Conservation (phyloP, 1,284 basidiomycete species). For the Ustilago bromivora region DNA sequence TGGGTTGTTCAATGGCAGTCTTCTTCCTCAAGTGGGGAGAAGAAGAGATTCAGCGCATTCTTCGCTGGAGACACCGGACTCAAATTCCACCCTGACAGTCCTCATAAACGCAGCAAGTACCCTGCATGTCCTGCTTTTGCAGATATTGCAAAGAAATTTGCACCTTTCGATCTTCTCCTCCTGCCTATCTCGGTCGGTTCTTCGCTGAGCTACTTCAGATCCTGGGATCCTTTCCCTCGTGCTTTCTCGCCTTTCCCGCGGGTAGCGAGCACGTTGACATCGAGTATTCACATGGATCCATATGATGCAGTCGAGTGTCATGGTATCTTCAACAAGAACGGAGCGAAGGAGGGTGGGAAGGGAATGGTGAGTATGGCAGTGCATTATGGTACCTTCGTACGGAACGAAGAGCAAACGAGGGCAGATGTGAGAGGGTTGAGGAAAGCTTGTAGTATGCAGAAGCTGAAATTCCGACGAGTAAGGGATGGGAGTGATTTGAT, state of each 20-base stretch:
- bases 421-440: slow-evolving; percentile 53
- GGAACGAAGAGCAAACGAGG: slow-evolving; percentile 53
- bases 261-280: slow-evolving; percentile 46
- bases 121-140: slow-evolving; percentile 63
- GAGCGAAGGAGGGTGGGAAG: slow-evolving; percentile 2
- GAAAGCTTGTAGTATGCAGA: slow-evolving; percentile 38
- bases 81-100: slow-evolving; percentile 53
- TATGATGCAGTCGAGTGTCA: slow-evolving; percentile 55
- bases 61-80: slow-evolving; percentile 67
- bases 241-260: slow-evolving; percentile 54
- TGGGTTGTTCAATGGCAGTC: slow-evolving; percentile 55
- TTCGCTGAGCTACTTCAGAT: slow-evolving; percentile 48
- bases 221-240: slow-evolving; percentile 61
- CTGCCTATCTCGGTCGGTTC: slow-evolving; percentile 65
- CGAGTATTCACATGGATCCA: slow-evolving; percentile 61
- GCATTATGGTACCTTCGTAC: slow-evolving; percentile 59
- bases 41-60: slow-evolving; percentile 52
- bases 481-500: slow-evolving; percentile 21
- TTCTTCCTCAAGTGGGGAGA: neutral
- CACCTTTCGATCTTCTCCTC: slow-evolving; percentile 54
- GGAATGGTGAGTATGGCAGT: slow-evolving; percentile 40
- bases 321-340: slow-evolving; percentile 17
- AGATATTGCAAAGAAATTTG: slow-evolving; percentile 45
- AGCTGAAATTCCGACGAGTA: slow-evolving; percentile 26
- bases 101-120: slow-evolving; percentile 36